Evolutionary conservation across 495 filamentous ascomycete genomes (phyloP), one percentile per base, ranked within the genome.

Genomic region (Bryoglossum gracile): DNA sequence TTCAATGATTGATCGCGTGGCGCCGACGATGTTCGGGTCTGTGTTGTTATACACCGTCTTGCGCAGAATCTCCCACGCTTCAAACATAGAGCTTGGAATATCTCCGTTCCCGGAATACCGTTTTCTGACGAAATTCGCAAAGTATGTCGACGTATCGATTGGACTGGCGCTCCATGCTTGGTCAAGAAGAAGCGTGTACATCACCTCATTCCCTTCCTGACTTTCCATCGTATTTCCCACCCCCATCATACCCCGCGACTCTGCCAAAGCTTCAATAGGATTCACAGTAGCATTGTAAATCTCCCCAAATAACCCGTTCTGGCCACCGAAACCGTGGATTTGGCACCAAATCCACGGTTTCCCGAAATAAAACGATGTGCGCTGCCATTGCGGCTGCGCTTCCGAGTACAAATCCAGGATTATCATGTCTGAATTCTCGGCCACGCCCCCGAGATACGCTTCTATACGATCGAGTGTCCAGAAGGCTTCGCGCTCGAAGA

Each of bases 331-430:
- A 32, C 65, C 64, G 48, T 77, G 74, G 6, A 73, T 51, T 51
- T 72, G 60, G 43, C 70, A 73, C 70, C 70, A 73, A 30, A 77
- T 66, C 73, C 73, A 77, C 0, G 73, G 69, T 46, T 77, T 77
- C 1, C 73, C 73, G 38, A 65, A 74, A 47, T 75, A 77, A 0
- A 66, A 71, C 17, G 70, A 64, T 1, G 72, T 76, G 9, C 69
- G 64, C 50, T 67, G 66, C 74, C 74, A 77, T 52, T 76, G 68
- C 11, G 74, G 74, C 14, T 61, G 51, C 1, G 63, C 65, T 38
- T 77, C 74, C 9, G 73, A 73, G 51, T 71, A 76, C 2, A 77
- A 61, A 47, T 77, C 74, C 10, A 77, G 53, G 9, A 77, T 64
- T 18, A 77, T 48, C 72, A 77, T 73, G 46, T 76, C 72, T 1